Base-by-base conservation (phyloP, 2,329 filamentous ascomycete genomes). In the Lasiodiplodia sp. region DNA sequence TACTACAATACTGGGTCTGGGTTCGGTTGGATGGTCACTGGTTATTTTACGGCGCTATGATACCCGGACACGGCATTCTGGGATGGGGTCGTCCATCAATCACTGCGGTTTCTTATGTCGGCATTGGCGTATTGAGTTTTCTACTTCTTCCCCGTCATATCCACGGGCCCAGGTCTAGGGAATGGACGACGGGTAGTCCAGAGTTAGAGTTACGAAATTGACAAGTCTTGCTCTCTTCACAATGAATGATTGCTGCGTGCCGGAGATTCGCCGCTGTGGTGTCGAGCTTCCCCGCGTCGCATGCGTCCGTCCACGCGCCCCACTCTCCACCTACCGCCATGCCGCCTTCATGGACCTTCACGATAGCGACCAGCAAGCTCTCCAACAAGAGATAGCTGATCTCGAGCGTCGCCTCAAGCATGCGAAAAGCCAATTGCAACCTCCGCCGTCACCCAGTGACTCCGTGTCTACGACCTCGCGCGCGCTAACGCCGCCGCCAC, bases 361-460 rank as follows among this genome's bases (percentile, higher is more conserved):
- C 69, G 28, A 68, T 53, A 52, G 68, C 60, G 70, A 72, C 60
- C 67, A 64, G 49, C 72, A 76, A 69, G 72, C 75, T 73, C 75
- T 82, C 23, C 68, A 76, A 66, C 76, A 85, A 77, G 88, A 92
- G 77, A 88, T 92, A 70, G 79, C 80, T 8, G 82, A 86, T 23
- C 81, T 92, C 12, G 88, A 92, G 72, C 73, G 75, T 69, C 82
- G 81, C 69, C 78, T 87, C 0, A 77, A 79, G 37, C 75, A 83
- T 76, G 82, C 83, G 21, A 84, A 80, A 75, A 75, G 76, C 28
- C 84, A 82, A 58, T 79, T 89, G 63, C 81, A 77, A 12, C 77
- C 49, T 28, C 37, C 65, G 77, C 75, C 34, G 34, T 60, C 51
- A 18, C 37, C 55, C 18, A 56, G 70, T 21, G 67, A 74, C 68